Evolutionary conservation across 352 stramenopile species (phyloP).

Genomic region (Ochromonadaceae sp.): DNA sequence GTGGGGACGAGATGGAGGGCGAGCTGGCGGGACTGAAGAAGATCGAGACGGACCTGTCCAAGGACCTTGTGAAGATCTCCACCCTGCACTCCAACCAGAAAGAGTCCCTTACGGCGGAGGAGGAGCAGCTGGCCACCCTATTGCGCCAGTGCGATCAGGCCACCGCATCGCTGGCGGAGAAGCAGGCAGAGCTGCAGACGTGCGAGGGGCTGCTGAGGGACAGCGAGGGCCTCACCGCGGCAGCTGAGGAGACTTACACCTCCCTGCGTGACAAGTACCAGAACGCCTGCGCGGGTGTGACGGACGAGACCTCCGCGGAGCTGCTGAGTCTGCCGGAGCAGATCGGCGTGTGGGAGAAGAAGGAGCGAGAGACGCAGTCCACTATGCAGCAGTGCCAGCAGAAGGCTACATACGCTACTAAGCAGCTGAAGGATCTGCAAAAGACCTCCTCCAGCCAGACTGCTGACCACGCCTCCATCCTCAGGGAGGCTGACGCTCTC

Average conservation of each 20-base stretch:
- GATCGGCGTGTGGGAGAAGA: conserved; percentile 31
- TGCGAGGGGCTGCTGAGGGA: conserved; percentile 40
- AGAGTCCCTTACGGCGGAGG: conserved; percentile 34
- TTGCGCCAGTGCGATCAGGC: conserved; percentile 23
- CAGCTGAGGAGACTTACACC: conserved; percentile 40
- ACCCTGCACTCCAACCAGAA: conserved; percentile 52
- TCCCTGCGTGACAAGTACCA: conserved; percentile 47
- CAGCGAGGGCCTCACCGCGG: background rate
- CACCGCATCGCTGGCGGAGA: conserved; percentile 33
- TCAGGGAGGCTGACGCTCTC: background rate
- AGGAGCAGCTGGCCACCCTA: conserved; percentile 35
- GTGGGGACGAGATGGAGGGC: conserved; percentile 16
- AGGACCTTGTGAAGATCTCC: conserved; percentile 56
- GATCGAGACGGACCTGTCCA: conserved; percentile 42
- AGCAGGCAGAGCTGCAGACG: conserved; percentile 31
- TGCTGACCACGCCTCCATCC: background rate
- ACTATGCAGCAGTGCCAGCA: background rate
- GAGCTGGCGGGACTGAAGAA: conserved; percentile 15
- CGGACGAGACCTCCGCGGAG: background rate
- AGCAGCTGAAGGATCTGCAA: conserved; percentile 78
- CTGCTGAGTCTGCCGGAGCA: conserved; percentile 45
- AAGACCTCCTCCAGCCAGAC: conserved; percentile 35
- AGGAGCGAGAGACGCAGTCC: background rate
- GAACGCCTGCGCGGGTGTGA: conserved; percentile 54
- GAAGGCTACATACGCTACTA: conserved; percentile 63